Conservation (phyloP, 2,329 filamentous ascomycete species). For the Scolecobasidium constrictum region DNA sequence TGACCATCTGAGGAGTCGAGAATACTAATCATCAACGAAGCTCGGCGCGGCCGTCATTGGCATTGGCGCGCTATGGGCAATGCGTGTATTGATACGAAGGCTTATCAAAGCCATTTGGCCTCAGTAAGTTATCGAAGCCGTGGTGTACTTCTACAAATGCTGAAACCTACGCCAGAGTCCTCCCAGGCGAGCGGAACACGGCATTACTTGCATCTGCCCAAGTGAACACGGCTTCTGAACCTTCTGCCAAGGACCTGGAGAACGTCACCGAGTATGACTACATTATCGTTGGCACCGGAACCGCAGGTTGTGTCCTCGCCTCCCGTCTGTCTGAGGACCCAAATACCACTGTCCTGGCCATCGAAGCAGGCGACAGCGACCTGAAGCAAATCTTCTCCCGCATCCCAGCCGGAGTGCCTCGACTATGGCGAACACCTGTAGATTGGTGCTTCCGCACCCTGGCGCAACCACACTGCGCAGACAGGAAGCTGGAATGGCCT, state of each 20-base stretch:
- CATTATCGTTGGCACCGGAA: constrained; percentile 12
- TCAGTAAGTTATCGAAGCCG: neutral
- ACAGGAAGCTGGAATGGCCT: neutral
- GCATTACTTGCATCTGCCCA: constrained; percentile 1
- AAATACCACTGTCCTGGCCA: constrained; percentile 6
- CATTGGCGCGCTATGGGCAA: neutral
- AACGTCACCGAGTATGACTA: constrained; percentile 9
- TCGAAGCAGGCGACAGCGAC: constrained; percentile 7
- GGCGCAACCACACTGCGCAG: constrained; percentile 1
- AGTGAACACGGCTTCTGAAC: neutral
- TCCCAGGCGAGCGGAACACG: constrained; percentile 5
- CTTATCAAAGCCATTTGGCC: constrained; percentile 2
- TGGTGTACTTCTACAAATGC: no score
- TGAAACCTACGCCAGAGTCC: neutral
- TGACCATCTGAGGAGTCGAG: no score
- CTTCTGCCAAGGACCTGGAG: neutral
- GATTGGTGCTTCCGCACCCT: constrained; percentile 2
- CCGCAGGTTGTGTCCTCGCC: constrained; percentile 20
- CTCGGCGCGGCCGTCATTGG: constrained; percentile 3
- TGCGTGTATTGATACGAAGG: neutral
- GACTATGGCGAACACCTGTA: constrained; percentile 1
- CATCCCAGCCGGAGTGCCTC: constrained; percentile 2
- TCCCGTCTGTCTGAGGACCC: constrained; percentile 19
- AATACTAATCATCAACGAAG: neutral
- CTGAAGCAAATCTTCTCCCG: constrained; percentile 5